Evolutionary conservation across 2,329 filamentous ascomycete species (phyloP).

Genomic region (Pseudogymnoascus sp.): DNA sequence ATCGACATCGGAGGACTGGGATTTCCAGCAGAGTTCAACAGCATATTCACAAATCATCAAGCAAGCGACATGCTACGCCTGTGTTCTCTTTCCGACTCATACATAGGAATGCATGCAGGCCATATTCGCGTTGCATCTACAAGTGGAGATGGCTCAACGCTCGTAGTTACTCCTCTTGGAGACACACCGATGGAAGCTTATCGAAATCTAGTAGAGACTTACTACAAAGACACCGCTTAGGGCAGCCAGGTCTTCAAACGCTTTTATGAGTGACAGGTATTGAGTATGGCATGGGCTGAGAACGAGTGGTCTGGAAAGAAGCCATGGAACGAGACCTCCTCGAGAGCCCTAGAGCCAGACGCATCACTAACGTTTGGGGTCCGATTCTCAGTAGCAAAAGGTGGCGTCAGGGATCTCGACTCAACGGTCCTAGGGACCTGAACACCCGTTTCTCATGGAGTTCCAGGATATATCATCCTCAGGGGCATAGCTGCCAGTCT

Average conservation of each 20-base stretch:
- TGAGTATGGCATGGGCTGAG: conserved; percentile 45
- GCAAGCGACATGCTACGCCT: conserved; percentile 39
- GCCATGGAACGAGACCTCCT: conserved; percentile 49
- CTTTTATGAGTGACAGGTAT: conserved; percentile 51
- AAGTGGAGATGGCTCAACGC: conserved; percentile 41
- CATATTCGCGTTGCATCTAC: conserved; percentile 46
- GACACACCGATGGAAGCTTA: conserved; percentile 46
- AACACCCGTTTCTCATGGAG: conserved; percentile 41
- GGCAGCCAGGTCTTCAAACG: conserved; percentile 50
- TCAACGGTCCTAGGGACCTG: conserved; percentile 34
- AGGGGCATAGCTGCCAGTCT: conserved; percentile 38
- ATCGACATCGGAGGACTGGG: conserved; percentile 50
- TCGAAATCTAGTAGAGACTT: conserved; percentile 40
- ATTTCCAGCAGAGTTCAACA: conserved; percentile 53
- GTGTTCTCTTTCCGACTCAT: conserved; percentile 50
- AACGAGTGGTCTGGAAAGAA: conserved; percentile 42
- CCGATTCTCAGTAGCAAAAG: conserved; percentile 39
- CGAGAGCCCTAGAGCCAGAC: conserved; percentile 35
- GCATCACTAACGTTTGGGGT: conserved; percentile 41
- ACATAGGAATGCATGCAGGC: conserved; percentile 51
- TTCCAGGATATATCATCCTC: conserved; percentile 47
- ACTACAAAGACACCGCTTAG: conserved; percentile 34
- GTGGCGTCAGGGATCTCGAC: conserved; percentile 38
- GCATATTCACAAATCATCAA: conserved; percentile 46
- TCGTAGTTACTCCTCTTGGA: conserved; percentile 46